Evolutionary conservation across 1,139 yeast genomes (phyloP), one percentile per base, ranked within the genome.

Genomic region (Blastobotrys raffinosifermentans): DNA sequence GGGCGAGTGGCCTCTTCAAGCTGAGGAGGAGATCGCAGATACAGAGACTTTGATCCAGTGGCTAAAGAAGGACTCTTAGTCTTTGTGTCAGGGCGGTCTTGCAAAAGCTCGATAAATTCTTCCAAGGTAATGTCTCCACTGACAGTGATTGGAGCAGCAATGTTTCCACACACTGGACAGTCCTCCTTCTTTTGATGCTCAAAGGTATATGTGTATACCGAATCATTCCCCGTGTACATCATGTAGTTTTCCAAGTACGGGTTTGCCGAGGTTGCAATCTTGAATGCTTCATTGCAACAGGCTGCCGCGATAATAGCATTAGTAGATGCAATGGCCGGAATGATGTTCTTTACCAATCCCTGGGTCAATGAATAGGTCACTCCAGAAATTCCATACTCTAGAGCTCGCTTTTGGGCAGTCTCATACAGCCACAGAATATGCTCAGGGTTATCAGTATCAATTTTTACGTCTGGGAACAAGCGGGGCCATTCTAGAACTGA

Each of bases 301-400:
- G 87, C 72, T 0, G 95, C 96, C 2, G 97, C 96, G 30, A 91
- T 76, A 23, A 91, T 73, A 2, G 97, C 95, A 58, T 91, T 91
- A 1, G 97, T 89, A 1, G 95, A 81, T 1, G 96, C 95, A 39
- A 89, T 84, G 1, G 96, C 91, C 0, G 98, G 98, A 17, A 91
- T 82, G 46, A 91, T 87, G 52, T 82, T 82, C 60, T 91, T 91
- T 35, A 87, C 87, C 32, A 91, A 94, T 0, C 97, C 97, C 40
- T 85, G 70, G 0, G 94, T 80, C 38, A 83, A 68, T 36, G 71
- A 66, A 44, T 74, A 71, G 0, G 93, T 81, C 11, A 91, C 85
- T 0, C 93, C 91, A 1, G 55, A 40, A 33, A 91, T 91, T 4
- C 72, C 70, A 55, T 79, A 86, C 43, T 69, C 60, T 1, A 57